Conservation (phyloP, 2,329 filamentous ascomycete species). For the Chalaropsis thielavioides region DNA sequence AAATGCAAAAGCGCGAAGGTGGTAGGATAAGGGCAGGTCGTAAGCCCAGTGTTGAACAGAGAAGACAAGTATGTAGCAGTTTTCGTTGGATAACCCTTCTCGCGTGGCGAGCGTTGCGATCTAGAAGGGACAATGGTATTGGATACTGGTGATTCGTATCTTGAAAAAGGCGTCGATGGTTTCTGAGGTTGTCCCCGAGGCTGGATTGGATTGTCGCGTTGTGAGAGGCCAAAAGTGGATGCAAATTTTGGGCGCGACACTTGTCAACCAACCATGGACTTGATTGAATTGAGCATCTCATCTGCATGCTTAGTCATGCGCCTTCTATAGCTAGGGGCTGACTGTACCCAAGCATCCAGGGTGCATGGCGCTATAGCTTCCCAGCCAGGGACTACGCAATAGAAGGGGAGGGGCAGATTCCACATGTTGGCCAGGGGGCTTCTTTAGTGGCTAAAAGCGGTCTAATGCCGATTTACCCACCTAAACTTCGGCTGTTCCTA, state of each 20-base stretch:
- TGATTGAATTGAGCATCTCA: not conserved
- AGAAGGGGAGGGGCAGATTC: not conserved
- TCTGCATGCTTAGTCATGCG: not conserved
- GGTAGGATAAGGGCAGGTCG: not conserved
- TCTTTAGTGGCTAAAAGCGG: slow-evolving; percentile 8
- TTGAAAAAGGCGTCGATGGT: not conserved
- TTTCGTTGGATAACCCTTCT: not conserved
- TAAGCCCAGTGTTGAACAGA: not conserved
- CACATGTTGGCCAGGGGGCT: not conserved
- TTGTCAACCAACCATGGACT: not conserved
- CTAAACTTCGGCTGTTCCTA: slow-evolving; percentile 7
- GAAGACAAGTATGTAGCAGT: no score
- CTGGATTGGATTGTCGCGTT: slow-evolving; percentile 12
- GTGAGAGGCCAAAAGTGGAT: slow-evolving; percentile 6
- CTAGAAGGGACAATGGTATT: not conserved
- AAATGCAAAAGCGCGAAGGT: not conserved
- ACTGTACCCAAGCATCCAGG: no score
- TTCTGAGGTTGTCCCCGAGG: slow-evolving; percentile 5
- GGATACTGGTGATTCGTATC: not conserved
- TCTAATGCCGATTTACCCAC: slow-evolving; percentile 13
- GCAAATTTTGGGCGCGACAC: slow-evolving; percentile 8
- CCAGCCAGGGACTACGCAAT: not conserved
- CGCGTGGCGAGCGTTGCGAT: not conserved
- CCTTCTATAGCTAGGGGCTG: no score
- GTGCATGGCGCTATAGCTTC: not conserved